Conservation (phyloP, 192 early-diverging fungal species). For the Mortierella claussenii region DNA sequence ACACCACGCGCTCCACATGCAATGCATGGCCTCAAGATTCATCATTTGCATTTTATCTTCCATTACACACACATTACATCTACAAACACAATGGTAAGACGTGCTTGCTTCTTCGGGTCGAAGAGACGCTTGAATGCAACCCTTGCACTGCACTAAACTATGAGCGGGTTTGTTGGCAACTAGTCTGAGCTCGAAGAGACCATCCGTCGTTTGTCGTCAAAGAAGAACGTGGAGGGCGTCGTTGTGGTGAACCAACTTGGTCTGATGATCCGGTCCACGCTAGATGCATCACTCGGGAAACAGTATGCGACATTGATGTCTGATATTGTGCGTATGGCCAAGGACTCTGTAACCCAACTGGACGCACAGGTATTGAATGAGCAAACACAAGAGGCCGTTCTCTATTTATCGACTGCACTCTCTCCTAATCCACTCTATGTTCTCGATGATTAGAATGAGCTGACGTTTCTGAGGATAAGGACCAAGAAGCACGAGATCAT, state of each 20-base stretch:
- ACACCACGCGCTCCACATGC: no score
- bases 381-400: no score
- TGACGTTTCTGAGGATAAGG: constrained; percentile 92
- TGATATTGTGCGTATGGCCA: constrained; percentile 81
- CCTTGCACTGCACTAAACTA: neutral
- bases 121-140: no score
- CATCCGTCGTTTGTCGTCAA: constrained; percentile 84
- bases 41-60: neutral
- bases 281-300: constrained; percentile 82
- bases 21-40: neutral
- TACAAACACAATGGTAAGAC: neutral
- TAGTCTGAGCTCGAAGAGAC: constrained; percentile 92
- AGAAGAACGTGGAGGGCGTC: constrained; percentile 93
- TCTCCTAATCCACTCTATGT: no score
- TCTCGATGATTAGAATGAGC: constrained; percentile 74
- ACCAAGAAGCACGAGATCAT: constrained; percentile 98
- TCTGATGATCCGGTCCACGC: constrained; percentile 88
- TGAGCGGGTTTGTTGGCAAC: neutral
- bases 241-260: constrained; percentile 94
- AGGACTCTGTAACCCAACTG: constrained; percentile 78
- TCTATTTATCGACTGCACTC: no score
- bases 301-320: constrained; percentile 88
- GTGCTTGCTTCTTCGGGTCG: no score
- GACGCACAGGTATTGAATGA: constrained; percentile 92
- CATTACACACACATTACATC: neutral